phyloP scores from a whole-genome alignment of 2,329 filamentous ascomycete species.

The Arthrobotrys megalospora region DNA sequence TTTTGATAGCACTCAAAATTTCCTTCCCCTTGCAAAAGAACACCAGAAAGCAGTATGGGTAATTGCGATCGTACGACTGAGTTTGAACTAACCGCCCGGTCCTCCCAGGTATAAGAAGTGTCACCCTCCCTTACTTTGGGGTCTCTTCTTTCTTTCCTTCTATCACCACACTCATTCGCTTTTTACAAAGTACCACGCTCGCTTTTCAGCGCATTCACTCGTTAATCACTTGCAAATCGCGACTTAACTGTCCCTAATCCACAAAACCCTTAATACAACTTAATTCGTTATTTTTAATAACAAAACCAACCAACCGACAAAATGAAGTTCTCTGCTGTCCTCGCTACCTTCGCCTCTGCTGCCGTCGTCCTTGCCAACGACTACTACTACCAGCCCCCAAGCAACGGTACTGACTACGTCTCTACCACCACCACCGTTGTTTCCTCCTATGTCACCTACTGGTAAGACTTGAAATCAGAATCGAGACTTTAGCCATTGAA shows the following conservation, averaged over 20 bases:
- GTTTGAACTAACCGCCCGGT: constrained; percentile 38
- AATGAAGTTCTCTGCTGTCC: constrained; percentile 60
- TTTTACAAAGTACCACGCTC: constrained; percentile 62
- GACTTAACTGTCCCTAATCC: constrained; percentile 52
- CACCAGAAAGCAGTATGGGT: constrained; percentile 16
- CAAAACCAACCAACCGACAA: constrained; percentile 53
- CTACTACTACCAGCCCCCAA: constrained; percentile 31
- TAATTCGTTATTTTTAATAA: constrained; percentile 55
- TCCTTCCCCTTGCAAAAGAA: constrained; percentile 32
- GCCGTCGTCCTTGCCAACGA: constrained; percentile 42
- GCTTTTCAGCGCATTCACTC: constrained; percentile 61
- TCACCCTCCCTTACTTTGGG: constrained; percentile 57
- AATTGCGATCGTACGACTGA: constrained; percentile 58
- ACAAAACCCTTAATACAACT: constrained; percentile 50
- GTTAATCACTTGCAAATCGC: constrained; percentile 60
- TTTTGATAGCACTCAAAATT: constrained; percentile 59
- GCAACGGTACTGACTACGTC: constrained; percentile 37
- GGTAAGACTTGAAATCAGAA: not conserved
- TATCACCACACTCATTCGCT: constrained; percentile 61
- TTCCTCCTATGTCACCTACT: constrained; percentile 56
- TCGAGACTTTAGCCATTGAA: not conserved
- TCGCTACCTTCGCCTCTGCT: constrained; percentile 51
- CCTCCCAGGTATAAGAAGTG: constrained; percentile 57
- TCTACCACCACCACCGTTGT: constrained; percentile 57
- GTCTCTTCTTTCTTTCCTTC: constrained; percentile 54